Evolutionary conservation across 2,329 filamentous ascomycete species (phyloP).

Genomic region (Claviceps pusilla): DNA sequence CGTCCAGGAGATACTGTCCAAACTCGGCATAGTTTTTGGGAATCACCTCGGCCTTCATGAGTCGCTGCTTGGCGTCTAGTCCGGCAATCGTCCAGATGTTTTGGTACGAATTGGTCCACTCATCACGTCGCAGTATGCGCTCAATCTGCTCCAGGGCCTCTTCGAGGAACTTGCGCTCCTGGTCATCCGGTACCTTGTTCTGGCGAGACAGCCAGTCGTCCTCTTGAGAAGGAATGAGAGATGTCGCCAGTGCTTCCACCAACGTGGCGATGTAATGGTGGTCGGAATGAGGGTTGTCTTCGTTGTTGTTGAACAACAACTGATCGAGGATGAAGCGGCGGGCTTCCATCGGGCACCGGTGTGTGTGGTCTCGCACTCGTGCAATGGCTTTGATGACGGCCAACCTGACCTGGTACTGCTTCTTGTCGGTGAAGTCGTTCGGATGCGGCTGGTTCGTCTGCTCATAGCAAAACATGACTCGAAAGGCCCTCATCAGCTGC

Average conservation of each 20-base stretch:
- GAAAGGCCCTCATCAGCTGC: constrained; percentile 75
- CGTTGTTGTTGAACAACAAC: constrained; percentile 87
- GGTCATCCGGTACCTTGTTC: constrained; percentile 29
- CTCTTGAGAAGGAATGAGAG: constrained; percentile 36
- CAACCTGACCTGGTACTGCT: constrained; percentile 69
- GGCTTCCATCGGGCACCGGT: constrained; percentile 63
- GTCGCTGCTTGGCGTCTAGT: constrained; percentile 42
- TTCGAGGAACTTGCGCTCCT: constrained; percentile 34
- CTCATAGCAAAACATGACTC: constrained; percentile 73
- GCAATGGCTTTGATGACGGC: constrained; percentile 72
- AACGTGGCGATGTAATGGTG: constrained; percentile 75
- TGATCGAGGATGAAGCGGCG: constrained; percentile 79
- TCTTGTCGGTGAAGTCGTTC: constrained; percentile 83
- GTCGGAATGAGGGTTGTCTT: constrained; percentile 76
- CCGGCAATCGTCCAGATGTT: constrained; percentile 51
- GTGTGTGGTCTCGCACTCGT: constrained; percentile 55
- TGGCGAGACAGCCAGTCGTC: constrained; percentile 30
- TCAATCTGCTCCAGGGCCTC: constrained; percentile 48
- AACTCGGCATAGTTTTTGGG: constrained; percentile 39
- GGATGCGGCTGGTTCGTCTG: constrained; percentile 65
- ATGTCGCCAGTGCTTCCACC: constrained; percentile 46
- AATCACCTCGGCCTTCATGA: constrained; percentile 52
- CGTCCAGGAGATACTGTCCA: constrained; percentile 49
- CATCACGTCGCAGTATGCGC: constrained; percentile 50
- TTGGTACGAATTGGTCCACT: constrained; percentile 53